Percentiles rank a stretch among this genome's conserved stretches.
Conservation (phyloP, 306 rosid genomes). For the Vicia villosa region DNA sequence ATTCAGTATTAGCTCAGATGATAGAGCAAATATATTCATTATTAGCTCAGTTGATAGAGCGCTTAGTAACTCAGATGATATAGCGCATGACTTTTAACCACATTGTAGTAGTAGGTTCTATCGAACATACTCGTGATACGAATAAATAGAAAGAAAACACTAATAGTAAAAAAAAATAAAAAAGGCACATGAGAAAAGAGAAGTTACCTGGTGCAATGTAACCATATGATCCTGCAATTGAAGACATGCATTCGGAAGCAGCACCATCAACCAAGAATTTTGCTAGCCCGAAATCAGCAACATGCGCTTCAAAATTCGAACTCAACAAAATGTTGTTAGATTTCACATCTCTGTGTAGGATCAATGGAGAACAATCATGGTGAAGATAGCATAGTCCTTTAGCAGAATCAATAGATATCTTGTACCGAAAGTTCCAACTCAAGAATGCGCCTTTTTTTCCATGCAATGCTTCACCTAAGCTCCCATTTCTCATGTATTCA, state of each 20-base stretch:
- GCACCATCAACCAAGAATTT: conserved; percentile 76
- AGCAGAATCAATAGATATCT: conserved; percentile 76
- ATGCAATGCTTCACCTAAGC: conserved; percentile 82
- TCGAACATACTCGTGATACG: too few species aligned
- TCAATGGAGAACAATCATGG: conserved; percentile 86
- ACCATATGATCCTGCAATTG: conserved; percentile 89
- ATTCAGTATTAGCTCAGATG: too few species aligned
- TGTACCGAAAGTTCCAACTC: conserved; percentile 79
- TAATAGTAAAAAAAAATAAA: neutral
- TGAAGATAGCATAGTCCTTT: conserved; percentile 86
- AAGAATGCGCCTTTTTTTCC: conserved; percentile 59
- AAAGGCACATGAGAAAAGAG: neutral
- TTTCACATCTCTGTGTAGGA: conserved; percentile 82
- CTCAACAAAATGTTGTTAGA: conserved; percentile 82
- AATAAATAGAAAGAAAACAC: too few species aligned
- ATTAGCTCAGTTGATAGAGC: too few species aligned
- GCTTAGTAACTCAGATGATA: too few species aligned
- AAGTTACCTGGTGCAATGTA: conserved; percentile 77
- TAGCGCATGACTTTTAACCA: too few species aligned
- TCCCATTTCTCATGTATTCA: conserved; percentile 89
- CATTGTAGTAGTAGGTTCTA: too few species aligned
- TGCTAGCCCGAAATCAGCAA: conserved; percentile 89
- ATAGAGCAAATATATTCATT: too few species aligned
- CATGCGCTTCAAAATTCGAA: conserved; percentile 83
- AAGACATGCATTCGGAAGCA: conserved; percentile 85